Conservation (phyloP, 768 basidiomycete genomes). For the Zangia roseola region DNA sequence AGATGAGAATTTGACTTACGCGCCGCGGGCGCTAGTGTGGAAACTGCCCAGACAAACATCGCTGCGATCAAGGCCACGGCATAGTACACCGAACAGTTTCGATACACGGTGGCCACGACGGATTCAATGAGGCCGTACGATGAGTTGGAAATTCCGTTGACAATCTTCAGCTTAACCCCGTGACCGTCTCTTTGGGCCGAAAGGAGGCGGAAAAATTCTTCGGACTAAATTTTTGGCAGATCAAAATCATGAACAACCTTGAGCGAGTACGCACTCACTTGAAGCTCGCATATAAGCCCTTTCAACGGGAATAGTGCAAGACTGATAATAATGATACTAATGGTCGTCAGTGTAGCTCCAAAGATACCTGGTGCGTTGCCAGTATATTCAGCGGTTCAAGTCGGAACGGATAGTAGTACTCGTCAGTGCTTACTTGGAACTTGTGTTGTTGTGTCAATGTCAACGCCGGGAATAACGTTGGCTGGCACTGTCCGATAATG, state of each 20-base stretch:
- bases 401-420: neutral
- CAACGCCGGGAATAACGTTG: neutral
- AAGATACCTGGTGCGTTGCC: too few species aligned
- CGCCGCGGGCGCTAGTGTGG: slow-evolving; percentile 8
- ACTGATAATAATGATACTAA: slow-evolving; percentile 18
- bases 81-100: slow-evolving; percentile 10
- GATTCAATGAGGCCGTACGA: slow-evolving; percentile 10
- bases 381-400: slow-evolving; percentile 7
- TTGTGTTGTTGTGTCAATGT: neutral
- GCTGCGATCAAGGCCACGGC: slow-evolving; percentile 4
- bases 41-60: slow-evolving; percentile 7
- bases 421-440: slow-evolving; percentile 4
- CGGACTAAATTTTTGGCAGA: slow-evolving; percentile 10
- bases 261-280: neutral
- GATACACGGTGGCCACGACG: neutral
- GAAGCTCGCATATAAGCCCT: slow-evolving; percentile 9
- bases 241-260: neutral
- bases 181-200: neutral
- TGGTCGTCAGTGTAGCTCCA: slow-evolving; percentile 10
- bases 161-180: slow-evolving; percentile 1
- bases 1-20: slow-evolving; percentile 5
- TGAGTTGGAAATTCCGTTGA: slow-evolving; percentile 16
- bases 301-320: slow-evolving; percentile 12
- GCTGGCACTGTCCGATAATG: slow-evolving; percentile 14
- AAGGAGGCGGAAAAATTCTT: slow-evolving; percentile 21